A percentile compares a stretch with the other conserved stretches of the same genome.
phyloP scores from a whole-genome alignment of 2,329 filamentous ascomycete species.

The Beauveria australis region DNA sequence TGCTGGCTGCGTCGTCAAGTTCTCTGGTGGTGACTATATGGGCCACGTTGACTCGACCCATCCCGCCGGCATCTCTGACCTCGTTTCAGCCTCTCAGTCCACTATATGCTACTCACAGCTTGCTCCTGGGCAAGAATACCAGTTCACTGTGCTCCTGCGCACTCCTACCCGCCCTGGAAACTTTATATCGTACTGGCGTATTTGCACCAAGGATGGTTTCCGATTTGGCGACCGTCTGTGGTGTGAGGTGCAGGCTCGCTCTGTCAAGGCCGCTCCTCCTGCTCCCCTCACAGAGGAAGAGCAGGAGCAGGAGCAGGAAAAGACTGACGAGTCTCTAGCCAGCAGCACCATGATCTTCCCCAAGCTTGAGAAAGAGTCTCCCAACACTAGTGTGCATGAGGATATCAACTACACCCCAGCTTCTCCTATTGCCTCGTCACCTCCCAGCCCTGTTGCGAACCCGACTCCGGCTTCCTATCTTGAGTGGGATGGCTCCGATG shows the following conservation, averaged over 20 bases:
- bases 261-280: conserved; percentile 25
- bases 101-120: conserved; percentile 64
- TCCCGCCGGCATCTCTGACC: conserved; percentile 68
- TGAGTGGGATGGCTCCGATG: conserved; percentile 53
- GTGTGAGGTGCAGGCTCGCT: conserved; percentile 76
- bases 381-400: conserved; percentile 69
- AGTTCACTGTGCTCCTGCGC: conserved; percentile 80
- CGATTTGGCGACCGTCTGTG: conserved; percentile 91
- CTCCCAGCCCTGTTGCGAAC: conserved; percentile 29
- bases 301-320: conserved; percentile 22
- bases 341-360: conserved; percentile 88
- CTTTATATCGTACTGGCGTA: conserved; percentile 91
- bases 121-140: conserved; percentile 62
- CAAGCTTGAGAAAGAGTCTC: conserved; percentile 89
- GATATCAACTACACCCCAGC: conserved; percentile 30
- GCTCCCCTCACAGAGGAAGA: conserved; percentile 17
- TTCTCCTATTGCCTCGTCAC: conserved; percentile 33
- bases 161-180: conserved; percentile 69
- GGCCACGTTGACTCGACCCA: conserved; percentile 75
- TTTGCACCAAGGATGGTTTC: conserved; percentile 70
- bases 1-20: conserved; percentile 80
- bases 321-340: conserved; percentile 13
- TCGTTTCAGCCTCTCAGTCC: conserved; percentile 74
- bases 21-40: conserved; percentile 94
- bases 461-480: conserved; percentile 34